Evolutionary conservation across 78 protist species (phyloP), one percentile per base, ranked within the genome.

Genomic region (Dictyostelium purpureum): DNA sequence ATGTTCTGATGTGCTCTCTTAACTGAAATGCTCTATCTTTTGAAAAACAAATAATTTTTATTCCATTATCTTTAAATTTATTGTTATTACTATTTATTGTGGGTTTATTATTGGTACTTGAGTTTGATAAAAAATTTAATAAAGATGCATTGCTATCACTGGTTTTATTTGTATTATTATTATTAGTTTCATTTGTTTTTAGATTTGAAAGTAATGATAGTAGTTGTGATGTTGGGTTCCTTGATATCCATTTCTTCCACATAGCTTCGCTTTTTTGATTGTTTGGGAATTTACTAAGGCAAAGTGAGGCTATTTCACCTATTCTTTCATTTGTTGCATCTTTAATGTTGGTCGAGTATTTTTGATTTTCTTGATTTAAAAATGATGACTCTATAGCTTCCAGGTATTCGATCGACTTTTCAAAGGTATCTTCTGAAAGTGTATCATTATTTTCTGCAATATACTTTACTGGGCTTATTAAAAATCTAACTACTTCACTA

Each of bases 1-100:
- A 56, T 26, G 87, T 76, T 33, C 85, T 33, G 4, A 88, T 18
- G 59, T 76, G 76, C 35, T 88, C 87, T 7, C n/a, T 19, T 24
- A 88, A 35, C 65, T 88, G 94, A 7, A 88, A 88, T 31, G 87
- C 71, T 71, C 94, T 38, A 28, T 88, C 94, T 76, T 88, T 88
- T 35, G 94, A 88, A 26, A 88, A 88, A 21, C 74, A 59, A 9
- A 88, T n/a, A 3, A 88, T 21, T 47, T 54, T 42, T 16, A 88
- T 59, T 28, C 92, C 92, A 73, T 81, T 66, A 38, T 45, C 43
- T 35, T 49, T 66, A 65, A n/a, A 63, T 77, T 77, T 69, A 40
- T 67, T 66, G 12, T 18, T 19, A 19, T 40, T 19, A 35, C 9
- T 63, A 1, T 11, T 9, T 63, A 6, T 63, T 33, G 37, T 0